These are phyloP conservation scores for Fusarium sp. DNA, from an alignment of 2,329 filamentous ascomycete species.

Conservation along the genomic window DNA sequence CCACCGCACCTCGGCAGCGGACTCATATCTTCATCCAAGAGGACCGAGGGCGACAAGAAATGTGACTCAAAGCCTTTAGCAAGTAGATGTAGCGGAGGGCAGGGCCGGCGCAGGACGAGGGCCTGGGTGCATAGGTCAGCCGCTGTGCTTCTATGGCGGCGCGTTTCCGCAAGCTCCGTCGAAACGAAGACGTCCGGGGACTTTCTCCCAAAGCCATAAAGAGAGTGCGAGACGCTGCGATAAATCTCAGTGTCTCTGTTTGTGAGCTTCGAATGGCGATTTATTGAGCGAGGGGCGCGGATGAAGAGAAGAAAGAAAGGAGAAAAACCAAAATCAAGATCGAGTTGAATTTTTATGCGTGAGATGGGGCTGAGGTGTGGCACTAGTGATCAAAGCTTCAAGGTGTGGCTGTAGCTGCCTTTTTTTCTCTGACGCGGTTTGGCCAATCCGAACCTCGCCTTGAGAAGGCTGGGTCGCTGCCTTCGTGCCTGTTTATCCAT, in stretches of 20 bases:
- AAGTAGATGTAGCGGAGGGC: conserved; percentile 59
- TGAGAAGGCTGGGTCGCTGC: conserved; percentile 44
- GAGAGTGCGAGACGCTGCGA: conserved; percentile 49
- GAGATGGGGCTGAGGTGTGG: conserved; percentile 35
- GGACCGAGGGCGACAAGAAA: conserved; percentile 57
- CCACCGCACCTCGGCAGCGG: conserved; percentile 56
- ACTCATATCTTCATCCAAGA: conserved; percentile 91
- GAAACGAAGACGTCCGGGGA: conserved; percentile 86
- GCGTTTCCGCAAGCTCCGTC: conserved; percentile 84
- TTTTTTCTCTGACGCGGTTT: conserved; percentile 30
- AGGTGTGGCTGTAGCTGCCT: conserved; percentile 30
- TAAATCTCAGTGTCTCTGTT: conserved; percentile 70
- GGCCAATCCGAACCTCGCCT: conserved; percentile 44
- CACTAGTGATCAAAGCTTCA: conserved; percentile 25
- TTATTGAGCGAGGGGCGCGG: conserved; percentile 93
- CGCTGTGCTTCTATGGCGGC: conserved; percentile 99
- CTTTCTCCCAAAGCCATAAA: conserved; percentile 97
- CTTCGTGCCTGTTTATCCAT: conserved; percentile 44
- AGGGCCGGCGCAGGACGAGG: conserved; percentile 57
- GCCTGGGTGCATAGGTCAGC: conserved; percentile 78
- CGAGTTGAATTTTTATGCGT: conserved; percentile 43
- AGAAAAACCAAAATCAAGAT: conserved; percentile 7
- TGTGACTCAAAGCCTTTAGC: conserved; percentile 3
- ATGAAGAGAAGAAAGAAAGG: conserved; percentile 49
- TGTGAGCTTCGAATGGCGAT: conserved; percentile 99